Evolutionary conservation across 805 yeast genomes (phyloP).

Genomic region (Cyberlindnera mycetangii): DNA sequence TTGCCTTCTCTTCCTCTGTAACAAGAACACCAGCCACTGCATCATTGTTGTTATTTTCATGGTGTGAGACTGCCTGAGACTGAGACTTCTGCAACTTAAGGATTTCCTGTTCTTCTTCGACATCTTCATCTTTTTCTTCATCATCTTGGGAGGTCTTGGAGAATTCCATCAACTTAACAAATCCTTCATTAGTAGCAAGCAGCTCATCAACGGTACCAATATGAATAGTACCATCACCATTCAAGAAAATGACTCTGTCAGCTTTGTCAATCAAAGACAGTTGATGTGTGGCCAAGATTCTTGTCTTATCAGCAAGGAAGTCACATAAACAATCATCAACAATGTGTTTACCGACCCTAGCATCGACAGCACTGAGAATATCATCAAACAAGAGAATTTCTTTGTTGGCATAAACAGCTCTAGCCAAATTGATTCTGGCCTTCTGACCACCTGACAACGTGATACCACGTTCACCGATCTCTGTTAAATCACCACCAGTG

Average conservation of each 20-base stretch:
- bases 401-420: conserved; percentile 63
- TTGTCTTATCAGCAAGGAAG: conserved; percentile 48
- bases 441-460: conserved; percentile 80
- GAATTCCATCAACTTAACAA: conserved; percentile 47
- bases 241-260: conserved; percentile 59
- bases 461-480: conserved; percentile 75
- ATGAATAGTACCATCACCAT: conserved; percentile 56
- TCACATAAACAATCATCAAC: conserved; percentile 59
- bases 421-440: conserved; percentile 66
- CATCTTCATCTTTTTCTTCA: conserved; percentile 29
- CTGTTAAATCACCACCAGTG: conserved; percentile 67
- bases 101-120: conserved; percentile 19
- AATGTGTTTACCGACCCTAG: conserved; percentile 70
- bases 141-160: conserved; percentile 31
- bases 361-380: conserved; percentile 75
- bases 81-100: conserved; percentile 7
- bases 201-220: conserved; percentile 58
- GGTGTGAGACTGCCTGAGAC: conserved; percentile 17
- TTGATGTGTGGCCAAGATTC: conserved; percentile 77
- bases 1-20: conserved; percentile 55
- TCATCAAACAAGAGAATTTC: conserved; percentile 69
- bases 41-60: conserved; percentile 12
- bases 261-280: conserved; percentile 60
- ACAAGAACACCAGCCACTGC: conserved; percentile 36
- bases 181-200: conserved; percentile 36